A percentile compares a stretch with the other conserved stretches of the same genome.
phyloP scores from a whole-genome alignment of 768 basidiomycete species.

The Lactarius quietus region DNA sequence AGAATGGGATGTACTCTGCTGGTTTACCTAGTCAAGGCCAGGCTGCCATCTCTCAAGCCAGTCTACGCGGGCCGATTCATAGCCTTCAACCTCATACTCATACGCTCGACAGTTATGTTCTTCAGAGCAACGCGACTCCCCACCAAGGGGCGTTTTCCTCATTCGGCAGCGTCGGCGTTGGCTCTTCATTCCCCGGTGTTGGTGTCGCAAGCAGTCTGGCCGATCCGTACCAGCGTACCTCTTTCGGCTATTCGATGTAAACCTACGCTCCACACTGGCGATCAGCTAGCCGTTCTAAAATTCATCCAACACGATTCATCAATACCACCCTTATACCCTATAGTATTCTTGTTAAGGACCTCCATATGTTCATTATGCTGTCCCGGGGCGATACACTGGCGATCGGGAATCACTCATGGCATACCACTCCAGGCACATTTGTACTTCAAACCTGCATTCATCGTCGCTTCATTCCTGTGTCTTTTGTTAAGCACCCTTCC shows the following conservation, averaged over 20 bases:
- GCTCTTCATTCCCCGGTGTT: conserved; percentile 43
- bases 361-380: conserved; percentile 29
- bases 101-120: conserved; percentile 76
- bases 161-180: conserved; percentile 55
- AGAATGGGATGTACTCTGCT: conserved; percentile 60
- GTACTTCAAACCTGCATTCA: conserved; percentile 37
- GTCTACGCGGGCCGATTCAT: conserved; percentile 46
- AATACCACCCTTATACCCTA: conserved; percentile 27
- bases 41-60: conserved; percentile 35
- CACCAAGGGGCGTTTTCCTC: conserved; percentile 53
- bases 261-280: conserved; percentile 30
- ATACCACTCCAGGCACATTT: conserved; percentile 38
- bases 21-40: conserved; percentile 58
- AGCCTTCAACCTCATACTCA: conserved; percentile 64
- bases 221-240: conserved; percentile 73
- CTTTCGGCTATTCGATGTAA: conserved; percentile 81
- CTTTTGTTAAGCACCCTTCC: conserved; percentile 30
- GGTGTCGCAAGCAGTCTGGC: conserved; percentile 50
- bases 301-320: conserved; percentile 15
- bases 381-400: conserved; percentile 25
- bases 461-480: conserved; percentile 33
- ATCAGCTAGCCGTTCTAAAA: conserved; percentile 11
- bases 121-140: conserved; percentile 67
- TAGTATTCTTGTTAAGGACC: conserved; percentile 25
- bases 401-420: conserved; percentile 34